phyloP scores from a whole-genome alignment of 495 filamentous ascomycete genomes.

The Terfezia boudieri region DNA sequence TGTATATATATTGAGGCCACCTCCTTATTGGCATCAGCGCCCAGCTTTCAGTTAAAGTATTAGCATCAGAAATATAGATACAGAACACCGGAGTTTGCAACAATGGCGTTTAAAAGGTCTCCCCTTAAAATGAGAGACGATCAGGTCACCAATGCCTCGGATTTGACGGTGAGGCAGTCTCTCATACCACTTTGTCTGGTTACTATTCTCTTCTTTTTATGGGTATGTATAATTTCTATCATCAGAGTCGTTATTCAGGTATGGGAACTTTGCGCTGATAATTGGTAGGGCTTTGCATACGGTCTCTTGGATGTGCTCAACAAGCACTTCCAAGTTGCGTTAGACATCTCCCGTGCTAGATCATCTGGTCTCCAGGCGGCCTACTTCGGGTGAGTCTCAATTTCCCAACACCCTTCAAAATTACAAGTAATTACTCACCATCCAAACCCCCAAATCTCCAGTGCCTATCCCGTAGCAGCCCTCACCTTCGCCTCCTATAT shows the following conservation, averaged over 20 bases:
- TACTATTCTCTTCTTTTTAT: slow-evolving; percentile 16
- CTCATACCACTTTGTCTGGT: slow-evolving; percentile 10
- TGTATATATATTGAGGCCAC: too few relatives aligned
- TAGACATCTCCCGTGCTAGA: slow-evolving; percentile 11
- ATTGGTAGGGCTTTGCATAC: slow-evolving; percentile 21
- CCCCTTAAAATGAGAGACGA: slow-evolving; percentile 1
- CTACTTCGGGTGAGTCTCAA: slow-evolving; percentile 14
- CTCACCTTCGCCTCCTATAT: slow-evolving; percentile 21
- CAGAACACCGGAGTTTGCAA: too few relatives aligned
- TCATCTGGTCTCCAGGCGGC: slow-evolving; percentile 17
- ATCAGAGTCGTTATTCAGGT: too few relatives aligned
- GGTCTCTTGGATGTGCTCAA: slow-evolving; percentile 34
- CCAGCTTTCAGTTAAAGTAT: too few relatives aligned
- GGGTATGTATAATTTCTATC: not conserved
- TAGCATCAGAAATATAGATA: too few relatives aligned
- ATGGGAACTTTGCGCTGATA: not conserved
- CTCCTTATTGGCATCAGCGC: too few relatives aligned
- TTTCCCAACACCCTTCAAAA: not conserved
- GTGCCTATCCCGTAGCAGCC: slow-evolving; percentile 16
- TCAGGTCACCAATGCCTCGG: slow-evolving; percentile 10
- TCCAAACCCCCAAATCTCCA: not conserved
- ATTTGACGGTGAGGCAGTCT: slow-evolving; percentile 12
- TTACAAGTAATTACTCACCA: not conserved
- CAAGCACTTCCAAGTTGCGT: slow-evolving; percentile 27
- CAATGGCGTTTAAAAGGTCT: not conserved